A percentile compares a stretch with the other conserved stretches of the same genome.
phyloP scores from a whole-genome alignment of 2,329 filamentous ascomycete genomes.

The Zymoseptoria pseudotritici region DNA sequence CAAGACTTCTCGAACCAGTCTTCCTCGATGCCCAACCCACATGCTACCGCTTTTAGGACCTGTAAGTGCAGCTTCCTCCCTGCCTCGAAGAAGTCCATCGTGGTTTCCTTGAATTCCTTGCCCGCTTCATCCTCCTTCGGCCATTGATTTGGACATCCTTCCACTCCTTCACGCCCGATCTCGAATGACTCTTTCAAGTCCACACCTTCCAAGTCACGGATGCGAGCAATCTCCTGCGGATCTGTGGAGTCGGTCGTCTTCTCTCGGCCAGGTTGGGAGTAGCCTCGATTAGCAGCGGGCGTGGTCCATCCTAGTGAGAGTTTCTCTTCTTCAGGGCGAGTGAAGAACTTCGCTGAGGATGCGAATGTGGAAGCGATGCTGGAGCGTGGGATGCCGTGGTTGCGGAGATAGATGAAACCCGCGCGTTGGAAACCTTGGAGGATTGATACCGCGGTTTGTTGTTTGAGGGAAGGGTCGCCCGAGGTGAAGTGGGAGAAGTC shows the following conservation, averaged over 20 bases:
- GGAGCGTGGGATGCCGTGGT: constrained; percentile 61
- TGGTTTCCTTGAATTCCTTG: constrained; percentile 60
- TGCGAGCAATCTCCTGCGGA: constrained; percentile 48
- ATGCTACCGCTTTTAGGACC: constrained; percentile 55
- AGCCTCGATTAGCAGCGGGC: constrained; percentile 43
- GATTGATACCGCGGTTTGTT: constrained; percentile 57
- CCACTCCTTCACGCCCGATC: constrained; percentile 54
- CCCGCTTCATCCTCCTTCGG: constrained; percentile 55
- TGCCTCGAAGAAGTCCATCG: constrained; percentile 65
- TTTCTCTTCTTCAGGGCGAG: constrained; percentile 55
- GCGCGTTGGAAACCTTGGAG: constrained; percentile 74
- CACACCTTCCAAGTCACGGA: constrained; percentile 44
- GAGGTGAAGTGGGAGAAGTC: constrained; percentile 62
- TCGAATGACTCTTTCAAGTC: constrained; percentile 54
- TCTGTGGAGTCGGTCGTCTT: constrained; percentile 58
- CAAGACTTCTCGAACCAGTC: constrained; percentile 71
- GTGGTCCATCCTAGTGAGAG: constrained; percentile 58
- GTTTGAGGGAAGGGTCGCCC: constrained; percentile 46
- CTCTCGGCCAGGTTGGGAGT: constrained; percentile 51
- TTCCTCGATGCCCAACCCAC: constrained; percentile 63
- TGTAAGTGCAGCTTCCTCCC: constrained; percentile 69
- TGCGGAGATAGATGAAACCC: constrained; percentile 82
- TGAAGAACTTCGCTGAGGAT: constrained; percentile 63
- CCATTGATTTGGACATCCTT: constrained; percentile 69
- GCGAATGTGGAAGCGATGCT: constrained; percentile 20